Conservation (phyloP, 2,329 filamentous ascomycete genomes). For the Orbilia ellipsospora region DNA sequence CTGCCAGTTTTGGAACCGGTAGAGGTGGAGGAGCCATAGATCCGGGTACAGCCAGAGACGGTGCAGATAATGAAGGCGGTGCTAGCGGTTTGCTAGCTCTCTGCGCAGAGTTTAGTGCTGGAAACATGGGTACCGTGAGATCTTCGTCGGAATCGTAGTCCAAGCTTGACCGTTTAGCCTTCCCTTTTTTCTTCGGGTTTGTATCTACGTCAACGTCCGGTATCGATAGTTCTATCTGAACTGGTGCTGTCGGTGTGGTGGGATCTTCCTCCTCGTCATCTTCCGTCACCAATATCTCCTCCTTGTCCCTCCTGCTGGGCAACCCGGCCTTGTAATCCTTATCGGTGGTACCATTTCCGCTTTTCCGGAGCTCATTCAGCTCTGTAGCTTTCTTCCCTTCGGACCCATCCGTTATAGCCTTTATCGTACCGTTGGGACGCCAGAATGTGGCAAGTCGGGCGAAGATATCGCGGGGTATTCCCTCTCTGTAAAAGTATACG, state of each 20-base stretch:
- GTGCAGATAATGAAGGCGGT: conserved; percentile 44
- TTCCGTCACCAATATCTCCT: conserved; percentile 27
- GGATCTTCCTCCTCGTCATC: conserved; percentile 44
- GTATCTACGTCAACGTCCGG: not conserved
- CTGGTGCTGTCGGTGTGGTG: conserved; percentile 40
- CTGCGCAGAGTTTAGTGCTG: conserved; percentile 68
- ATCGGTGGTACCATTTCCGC: conserved; percentile 1
- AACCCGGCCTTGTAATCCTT: conserved; percentile 20
- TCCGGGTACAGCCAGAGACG: conserved; percentile 49
- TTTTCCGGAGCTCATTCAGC: not conserved
- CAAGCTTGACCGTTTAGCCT: not conserved
- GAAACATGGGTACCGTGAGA: conserved; percentile 64
- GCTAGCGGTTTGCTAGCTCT: conserved; percentile 62
- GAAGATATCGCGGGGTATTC: conserved; percentile 37
- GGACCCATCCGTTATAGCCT: conserved; percentile 37
- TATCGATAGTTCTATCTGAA: conserved; percentile 41
- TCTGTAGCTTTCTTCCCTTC: conserved; percentile 12
- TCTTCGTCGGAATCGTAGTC: conserved; percentile 57
- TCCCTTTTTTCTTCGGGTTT: conserved; percentile 10
- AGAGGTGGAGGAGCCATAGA: conserved; percentile 53
- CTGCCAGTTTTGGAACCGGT: conserved; percentile 34
- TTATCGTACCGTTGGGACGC: conserved; percentile 9
- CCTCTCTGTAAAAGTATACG: conserved; percentile 44
- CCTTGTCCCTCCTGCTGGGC: conserved; percentile 39
- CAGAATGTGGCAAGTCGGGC: conserved; percentile 21